These are phyloP conservation scores for Aspergillus mulundensis DNA, from an alignment of 495 filamentous ascomycete genomes.

Conservation along the genomic window DNA sequence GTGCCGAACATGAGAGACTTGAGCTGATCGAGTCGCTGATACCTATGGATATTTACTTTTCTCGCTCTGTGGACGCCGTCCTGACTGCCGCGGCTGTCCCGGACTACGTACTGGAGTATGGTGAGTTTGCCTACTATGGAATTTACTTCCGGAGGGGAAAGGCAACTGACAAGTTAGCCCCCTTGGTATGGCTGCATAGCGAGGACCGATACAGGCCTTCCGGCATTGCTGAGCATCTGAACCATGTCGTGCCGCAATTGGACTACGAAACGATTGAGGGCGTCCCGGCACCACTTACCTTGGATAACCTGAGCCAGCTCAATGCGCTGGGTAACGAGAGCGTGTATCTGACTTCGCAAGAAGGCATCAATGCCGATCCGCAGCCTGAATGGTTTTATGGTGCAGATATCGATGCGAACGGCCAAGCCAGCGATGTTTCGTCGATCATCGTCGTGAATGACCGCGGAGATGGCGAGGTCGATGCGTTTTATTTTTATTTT, in stretches of 20 bases:
- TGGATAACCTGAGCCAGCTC: slow-evolving; percentile 53
- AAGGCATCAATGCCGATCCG: slow-evolving; percentile 48
- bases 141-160: not conserved
- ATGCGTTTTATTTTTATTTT: slow-evolving; percentile 70
- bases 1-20: not conserved
- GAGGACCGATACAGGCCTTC: slow-evolving; percentile 56
- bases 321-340: slow-evolving; percentile 45
- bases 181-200: slow-evolving; percentile 53
- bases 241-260: slow-evolving; percentile 50
- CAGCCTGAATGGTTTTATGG: slow-evolving; percentile 52
- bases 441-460: slow-evolving; percentile 54
- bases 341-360: slow-evolving; percentile 57
- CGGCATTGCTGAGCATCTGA: slow-evolving; percentile 53
- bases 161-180: slow-evolving; percentile 28
- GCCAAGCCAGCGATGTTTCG: slow-evolving; percentile 42
- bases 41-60: not conserved
- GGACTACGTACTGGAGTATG: slow-evolving; percentile 24
- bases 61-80: not conserved
- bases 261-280: slow-evolving; percentile 45
- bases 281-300: slow-evolving; percentile 43
- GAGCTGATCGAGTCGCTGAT: not conserved
- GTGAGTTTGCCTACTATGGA: not conserved
- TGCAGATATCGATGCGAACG: slow-evolving; percentile 42
- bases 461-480: slow-evolving; percentile 49
- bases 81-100: slow-evolving; percentile 13